Percentiles rank a stretch among this genome's conserved stretches.
These are phyloP conservation scores for Lasiodiplodia hormozganensis DNA, from an alignment of 2,329 filamentous ascomycete genomes.

Conservation along the genomic window DNA sequence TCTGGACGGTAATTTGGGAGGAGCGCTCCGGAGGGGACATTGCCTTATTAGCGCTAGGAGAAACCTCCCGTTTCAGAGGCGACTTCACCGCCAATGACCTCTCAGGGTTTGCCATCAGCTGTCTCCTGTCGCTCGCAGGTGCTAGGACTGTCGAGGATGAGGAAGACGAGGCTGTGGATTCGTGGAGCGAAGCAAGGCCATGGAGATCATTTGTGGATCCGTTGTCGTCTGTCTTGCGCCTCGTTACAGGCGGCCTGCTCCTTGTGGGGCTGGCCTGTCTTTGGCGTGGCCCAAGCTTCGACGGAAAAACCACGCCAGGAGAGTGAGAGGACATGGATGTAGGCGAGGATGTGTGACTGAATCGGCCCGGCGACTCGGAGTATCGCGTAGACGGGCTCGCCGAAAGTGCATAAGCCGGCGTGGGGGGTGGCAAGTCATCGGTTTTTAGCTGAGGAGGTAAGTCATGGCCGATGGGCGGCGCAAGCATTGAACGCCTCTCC, in stretches of 20 bases:
- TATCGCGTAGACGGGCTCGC: constrained; percentile 77
- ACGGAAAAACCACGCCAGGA: constrained; percentile 63
- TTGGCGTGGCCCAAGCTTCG: constrained; percentile 50
- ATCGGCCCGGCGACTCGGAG: constrained; percentile 74
- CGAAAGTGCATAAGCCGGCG: constrained; percentile 70
- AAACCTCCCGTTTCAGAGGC: constrained; percentile 34
- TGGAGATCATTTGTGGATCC: constrained; percentile 58
- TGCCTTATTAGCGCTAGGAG: constrained; percentile 35
- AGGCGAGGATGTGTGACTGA: constrained; percentile 79
- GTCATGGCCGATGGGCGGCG: constrained; percentile 5
- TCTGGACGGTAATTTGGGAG: constrained; percentile 49
- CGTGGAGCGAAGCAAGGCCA: constrained; percentile 70
- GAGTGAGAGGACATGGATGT: constrained; percentile 80
- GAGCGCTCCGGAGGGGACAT: constrained; percentile 32
- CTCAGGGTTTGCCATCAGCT: constrained; percentile 24
- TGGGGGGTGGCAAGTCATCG: constrained; percentile 71
- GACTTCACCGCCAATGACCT: constrained; percentile 46
- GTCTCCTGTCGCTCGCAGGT: constrained; percentile 22
- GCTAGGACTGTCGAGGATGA: constrained; percentile 70
- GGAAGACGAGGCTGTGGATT: constrained; percentile 75
- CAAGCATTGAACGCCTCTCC: constrained; percentile 37
- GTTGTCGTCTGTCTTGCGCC: constrained; percentile 63
- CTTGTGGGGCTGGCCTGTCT: constrained; percentile 64
- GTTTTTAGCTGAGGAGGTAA: constrained; percentile 64
- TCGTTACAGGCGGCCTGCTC: constrained; percentile 66